A percentile compares a stretch with the other conserved stretches of the same genome.
These are phyloP conservation scores for Galerina sulciceps DNA, from an alignment of 768 basidiomycete species.

Conservation along the genomic window DNA sequence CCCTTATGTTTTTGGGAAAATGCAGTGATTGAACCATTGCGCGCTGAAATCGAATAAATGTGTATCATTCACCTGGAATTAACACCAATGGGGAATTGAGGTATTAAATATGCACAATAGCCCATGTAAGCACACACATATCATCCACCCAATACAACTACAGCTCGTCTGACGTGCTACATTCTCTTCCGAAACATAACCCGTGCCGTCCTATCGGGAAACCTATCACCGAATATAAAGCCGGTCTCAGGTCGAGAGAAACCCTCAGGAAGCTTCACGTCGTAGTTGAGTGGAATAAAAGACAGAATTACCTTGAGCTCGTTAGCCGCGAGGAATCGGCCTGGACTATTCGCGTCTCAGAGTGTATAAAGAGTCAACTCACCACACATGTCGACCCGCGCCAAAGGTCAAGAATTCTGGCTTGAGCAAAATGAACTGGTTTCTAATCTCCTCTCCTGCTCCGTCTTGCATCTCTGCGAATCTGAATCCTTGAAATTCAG, in stretches of 20 bases:
- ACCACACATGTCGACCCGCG: too few relatives aligned
- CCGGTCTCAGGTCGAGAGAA: constrained; percentile 16
- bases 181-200: constrained; percentile 30
- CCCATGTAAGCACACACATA: too few relatives aligned
- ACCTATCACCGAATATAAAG: constrained; percentile 19
- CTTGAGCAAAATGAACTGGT: not conserved
- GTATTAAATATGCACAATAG: too few relatives aligned
- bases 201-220: constrained; percentile 22
- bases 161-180: too few relatives aligned
- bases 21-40: too few relatives aligned
- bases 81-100: too few relatives aligned
- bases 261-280: constrained; percentile 35
- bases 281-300: constrained; percentile 42
- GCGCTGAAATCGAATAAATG: too few relatives aligned
- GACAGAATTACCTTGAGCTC: constrained; percentile 46
- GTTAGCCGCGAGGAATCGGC: constrained; percentile 48
- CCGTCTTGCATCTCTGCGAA: not conserved
- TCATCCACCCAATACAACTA: too few relatives aligned
- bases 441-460: not conserved
- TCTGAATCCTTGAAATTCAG: too few relatives aligned
- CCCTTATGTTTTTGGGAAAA: too few relatives aligned
- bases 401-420: not conserved
- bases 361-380: not conserved
- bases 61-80: too few relatives aligned
- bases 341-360: too few relatives aligned